Percentiles rank a stretch among this genome's conserved stretches.
These are phyloP conservation scores for Orbilia javanica DNA, from an alignment of 2,329 filamentous ascomycete species.

Conservation along the genomic window DNA sequence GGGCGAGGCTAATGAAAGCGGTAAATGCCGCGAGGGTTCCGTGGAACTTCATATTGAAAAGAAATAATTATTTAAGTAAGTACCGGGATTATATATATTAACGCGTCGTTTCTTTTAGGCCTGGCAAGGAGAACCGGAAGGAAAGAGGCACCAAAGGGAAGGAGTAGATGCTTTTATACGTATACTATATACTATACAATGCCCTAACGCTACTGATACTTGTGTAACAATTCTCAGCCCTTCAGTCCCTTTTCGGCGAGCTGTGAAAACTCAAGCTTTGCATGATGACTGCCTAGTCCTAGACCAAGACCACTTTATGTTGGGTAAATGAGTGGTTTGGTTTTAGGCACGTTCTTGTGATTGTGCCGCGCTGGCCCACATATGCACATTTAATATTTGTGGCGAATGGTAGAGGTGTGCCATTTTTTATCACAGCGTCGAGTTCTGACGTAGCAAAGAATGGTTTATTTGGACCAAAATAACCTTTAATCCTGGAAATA, in stretches of 20 bases:
- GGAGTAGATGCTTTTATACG: not conserved
- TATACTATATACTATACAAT: not conserved
- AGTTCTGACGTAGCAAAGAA: too few relatives aligned
- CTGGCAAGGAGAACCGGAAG: not conserved
- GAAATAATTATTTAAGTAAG: not conserved
- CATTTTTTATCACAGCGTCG: too few relatives aligned
- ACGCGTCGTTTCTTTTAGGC: not conserved
- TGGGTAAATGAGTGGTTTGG: too few relatives aligned
- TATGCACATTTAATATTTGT: too few relatives aligned
- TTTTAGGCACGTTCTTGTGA: too few relatives aligned
- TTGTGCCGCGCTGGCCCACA: too few relatives aligned
- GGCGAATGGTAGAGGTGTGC: too few relatives aligned
- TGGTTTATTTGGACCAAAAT: too few relatives aligned
- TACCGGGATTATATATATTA: not conserved
- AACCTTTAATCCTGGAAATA: too few relatives aligned
- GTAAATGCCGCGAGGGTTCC: not conserved
- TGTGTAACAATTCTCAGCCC: not conserved
- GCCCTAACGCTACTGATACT: not conserved
- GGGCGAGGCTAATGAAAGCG: not conserved
- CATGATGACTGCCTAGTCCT: not conserved
- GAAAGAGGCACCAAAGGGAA: not conserved
- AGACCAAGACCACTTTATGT: not conserved
- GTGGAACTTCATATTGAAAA: not conserved
- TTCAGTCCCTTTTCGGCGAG: too few relatives aligned
- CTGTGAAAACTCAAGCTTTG: not conserved